A percentile compares a stretch with the other conserved stretches of the same genome.
phyloP scores from a whole-genome alignment of 225 moss, liverwort and hornwort genomes.

The Pseudoscleropodium purum region DNA sequence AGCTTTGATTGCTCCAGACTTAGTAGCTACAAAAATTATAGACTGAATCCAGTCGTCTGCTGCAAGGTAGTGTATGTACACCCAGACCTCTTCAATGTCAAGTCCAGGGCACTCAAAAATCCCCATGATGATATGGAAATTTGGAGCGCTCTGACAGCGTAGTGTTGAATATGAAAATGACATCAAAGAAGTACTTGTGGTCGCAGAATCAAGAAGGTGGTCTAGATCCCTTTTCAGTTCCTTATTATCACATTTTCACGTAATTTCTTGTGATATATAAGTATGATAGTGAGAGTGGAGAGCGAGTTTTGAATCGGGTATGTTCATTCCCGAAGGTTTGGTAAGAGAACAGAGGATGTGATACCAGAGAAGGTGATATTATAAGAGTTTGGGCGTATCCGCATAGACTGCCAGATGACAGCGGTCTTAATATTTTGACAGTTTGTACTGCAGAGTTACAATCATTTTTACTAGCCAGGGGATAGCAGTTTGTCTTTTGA shows the following conservation, averaged over 20 bases:
- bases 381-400: neutral
- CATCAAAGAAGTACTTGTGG: neutral
- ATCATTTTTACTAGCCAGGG: neutral
- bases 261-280: neutral
- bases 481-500: neutral
- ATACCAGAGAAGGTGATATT: neutral
- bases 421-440: neutral
- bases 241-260: neutral
- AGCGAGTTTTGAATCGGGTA: neutral
- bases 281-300: neutral
- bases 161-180: neutral
- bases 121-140: neutral
- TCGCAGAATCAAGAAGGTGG: neutral
- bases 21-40: constrained; percentile 49
- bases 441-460: neutral
- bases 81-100: neutral
- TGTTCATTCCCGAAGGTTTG: neutral
- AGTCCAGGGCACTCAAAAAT: neutral
- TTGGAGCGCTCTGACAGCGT: neutral
- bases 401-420: neutral
- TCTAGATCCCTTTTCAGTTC: neutral
- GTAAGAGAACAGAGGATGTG: neutral
- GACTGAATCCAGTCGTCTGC: constrained; percentile 1
- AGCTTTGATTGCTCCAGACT: constrained; percentile 41
- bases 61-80: neutral